Evolutionary conservation across 495 filamentous ascomycete species (phyloP), one percentile per base, ranked within the genome.

Genomic region (Tuber microsphaerosporum): DNA sequence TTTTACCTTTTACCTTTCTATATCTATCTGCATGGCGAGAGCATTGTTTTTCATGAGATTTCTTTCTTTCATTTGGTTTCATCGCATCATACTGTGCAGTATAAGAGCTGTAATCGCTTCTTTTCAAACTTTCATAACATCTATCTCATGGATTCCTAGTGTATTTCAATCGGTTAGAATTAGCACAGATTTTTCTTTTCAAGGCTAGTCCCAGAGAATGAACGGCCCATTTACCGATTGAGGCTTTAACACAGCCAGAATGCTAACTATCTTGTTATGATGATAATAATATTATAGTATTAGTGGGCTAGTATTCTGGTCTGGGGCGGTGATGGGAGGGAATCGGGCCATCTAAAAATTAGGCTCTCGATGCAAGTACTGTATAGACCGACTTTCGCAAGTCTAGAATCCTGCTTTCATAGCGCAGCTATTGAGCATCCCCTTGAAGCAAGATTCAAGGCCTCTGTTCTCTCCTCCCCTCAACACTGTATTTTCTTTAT

Each of bases 11-110:
- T 22, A 17, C 8, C 22, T 22, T 41, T 41, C 5, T 34, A 71
- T 14, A 65, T 14, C 14, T 19, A 26, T 6, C n/a, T 73, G 41
- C 69, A 70, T 61, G 31, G 44, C 70, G 34, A 16, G 39, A 45
- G 56, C 51, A 39, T 76, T 76, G 34, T 76, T 41, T 65, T 48
- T 73, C 37, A 16, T 61, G 51, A n/a, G 51, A 31, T 61, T 61
- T 61, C 51, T 61, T 61, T 26, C n/a, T 14, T 51, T 56, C 22
- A 26, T 61, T 26, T 8, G 20, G 51, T 61, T 14, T 31, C 51
- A 61, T 61, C 3, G 16, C 10, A 26, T 5, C 10, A 2, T 61
- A 5, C n/a, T n/a, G n/a, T n/a, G n/a, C n/a, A n/a, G 9, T 2
- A 9, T n/a, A 31, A 56, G 26, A 31, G n/a, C n/a, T 31, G n/a